These are phyloP conservation scores for Alloteropsis angusta DNA, from an alignment of 202 grass and related monocot genomes.

Conservation along the genomic window DNA sequence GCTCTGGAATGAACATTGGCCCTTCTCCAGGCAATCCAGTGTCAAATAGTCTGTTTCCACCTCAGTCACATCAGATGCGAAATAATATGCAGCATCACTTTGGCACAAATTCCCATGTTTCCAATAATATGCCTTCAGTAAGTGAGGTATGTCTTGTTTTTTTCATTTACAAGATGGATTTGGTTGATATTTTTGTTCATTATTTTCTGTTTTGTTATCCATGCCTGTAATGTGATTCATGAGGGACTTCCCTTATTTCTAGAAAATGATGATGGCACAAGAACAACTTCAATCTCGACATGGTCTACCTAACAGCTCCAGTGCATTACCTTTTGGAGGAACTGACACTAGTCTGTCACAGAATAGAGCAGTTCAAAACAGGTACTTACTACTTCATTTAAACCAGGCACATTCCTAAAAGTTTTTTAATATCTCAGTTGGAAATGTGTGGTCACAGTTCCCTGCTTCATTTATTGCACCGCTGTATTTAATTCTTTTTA, in stretches of 20 bases:
- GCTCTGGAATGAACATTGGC: constrained; percentile 55
- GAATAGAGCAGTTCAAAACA: constrained; percentile 65
- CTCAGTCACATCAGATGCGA: constrained; percentile 51
- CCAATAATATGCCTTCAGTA: constrained; percentile 38
- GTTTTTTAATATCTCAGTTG: background rate
- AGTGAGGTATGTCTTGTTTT: constrained; percentile 31
- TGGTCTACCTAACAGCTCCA: constrained; percentile 39
- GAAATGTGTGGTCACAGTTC: background rate
- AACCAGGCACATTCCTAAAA: constrained; percentile 10
- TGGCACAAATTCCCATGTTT: constrained; percentile 41
- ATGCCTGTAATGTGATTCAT: constrained; percentile 12
- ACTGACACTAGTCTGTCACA: constrained; percentile 57
- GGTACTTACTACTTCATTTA: constrained; percentile 41
- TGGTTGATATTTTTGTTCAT: constrained; percentile 3
- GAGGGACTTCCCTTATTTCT: constrained; percentile 5
- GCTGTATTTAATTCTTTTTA: background rate
- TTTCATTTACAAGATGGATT: constrained; percentile 4
- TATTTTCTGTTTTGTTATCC: background rate
- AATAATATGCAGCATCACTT: constrained; percentile 65
- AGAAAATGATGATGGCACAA: constrained; percentile 60
- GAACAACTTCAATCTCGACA: constrained; percentile 55
- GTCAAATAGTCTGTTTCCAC: constrained; percentile 35
- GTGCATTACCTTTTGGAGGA: constrained; percentile 53
- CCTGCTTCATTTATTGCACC: background rate
- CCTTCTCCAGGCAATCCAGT: constrained; percentile 30